These are phyloP conservation scores for Juglanconis sp. DNA, from an alignment of 2,329 filamentous ascomycete genomes.

Conservation along the genomic window DNA sequence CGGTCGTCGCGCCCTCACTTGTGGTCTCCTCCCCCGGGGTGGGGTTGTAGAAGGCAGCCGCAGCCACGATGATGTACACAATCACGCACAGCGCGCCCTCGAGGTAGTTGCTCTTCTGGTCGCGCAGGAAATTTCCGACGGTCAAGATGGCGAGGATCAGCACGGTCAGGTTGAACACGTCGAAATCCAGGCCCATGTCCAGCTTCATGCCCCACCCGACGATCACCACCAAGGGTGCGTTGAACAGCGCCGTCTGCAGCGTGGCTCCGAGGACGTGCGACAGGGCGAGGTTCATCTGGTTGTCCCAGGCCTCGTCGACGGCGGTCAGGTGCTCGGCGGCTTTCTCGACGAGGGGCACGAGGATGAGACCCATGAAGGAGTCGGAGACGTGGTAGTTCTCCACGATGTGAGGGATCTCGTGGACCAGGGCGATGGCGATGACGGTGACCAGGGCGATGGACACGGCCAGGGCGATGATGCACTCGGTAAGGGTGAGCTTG, in stretches of 20 bases:
- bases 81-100: conserved; percentile 80
- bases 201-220: conserved; percentile 76
- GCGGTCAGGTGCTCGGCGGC: conserved; percentile 81
- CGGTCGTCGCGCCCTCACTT: neutral
- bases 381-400: conserved; percentile 17
- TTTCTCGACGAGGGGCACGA: conserved; percentile 81
- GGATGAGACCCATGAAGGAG: conserved; percentile 62
- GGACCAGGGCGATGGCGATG: conserved; percentile 55
- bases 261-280: conserved; percentile 84
- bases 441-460: conserved; percentile 27
- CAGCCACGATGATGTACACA: conserved; percentile 58
- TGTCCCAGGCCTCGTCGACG: conserved; percentile 79
- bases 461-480: conserved; percentile 50
- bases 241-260: conserved; percentile 86
- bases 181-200: conserved; percentile 76
- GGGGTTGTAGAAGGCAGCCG: conserved; percentile 56
- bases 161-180: conserved; percentile 80
- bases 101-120: conserved; percentile 87
- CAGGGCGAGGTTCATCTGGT: conserved; percentile 80
- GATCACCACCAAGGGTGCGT: conserved; percentile 77
- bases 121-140: conserved; percentile 81
- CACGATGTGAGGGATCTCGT: conserved; percentile 49
- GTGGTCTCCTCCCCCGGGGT: conserved; percentile 30
- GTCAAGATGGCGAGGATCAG: conserved; percentile 81
- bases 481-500: conserved; percentile 61